A percentile compares a stretch with the other conserved stretches of the same genome.
These are phyloP conservation scores for Chlamydomonas sphaeroides DNA, from an alignment of 139 green algal genomes.

Conservation along the genomic window DNA sequence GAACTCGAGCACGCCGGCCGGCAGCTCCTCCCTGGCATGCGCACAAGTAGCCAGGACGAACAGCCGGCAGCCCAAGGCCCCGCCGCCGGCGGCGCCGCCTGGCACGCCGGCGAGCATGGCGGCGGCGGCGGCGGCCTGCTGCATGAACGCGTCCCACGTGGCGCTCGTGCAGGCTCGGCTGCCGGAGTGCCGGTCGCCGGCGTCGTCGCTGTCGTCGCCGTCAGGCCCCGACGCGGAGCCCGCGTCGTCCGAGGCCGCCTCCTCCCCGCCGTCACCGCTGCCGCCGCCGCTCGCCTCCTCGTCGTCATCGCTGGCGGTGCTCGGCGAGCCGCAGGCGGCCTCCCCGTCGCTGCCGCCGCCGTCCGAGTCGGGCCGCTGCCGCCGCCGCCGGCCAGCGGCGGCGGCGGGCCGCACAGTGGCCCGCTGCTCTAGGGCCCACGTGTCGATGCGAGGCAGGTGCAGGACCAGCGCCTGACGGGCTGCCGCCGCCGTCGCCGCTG, in stretches of 20 bases:
- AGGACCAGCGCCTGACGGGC: not conserved
- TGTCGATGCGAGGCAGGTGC: constrained; percentile 23
- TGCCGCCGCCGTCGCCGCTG: not conserved
- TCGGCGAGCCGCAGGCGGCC: too few species aligned
- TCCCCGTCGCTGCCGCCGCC: too few species aligned
- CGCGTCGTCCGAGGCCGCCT: not conserved
- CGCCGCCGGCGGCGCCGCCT: not conserved
- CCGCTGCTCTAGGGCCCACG: constrained; percentile 33
- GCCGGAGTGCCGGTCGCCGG: not conserved
- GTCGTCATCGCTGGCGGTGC: not conserved
- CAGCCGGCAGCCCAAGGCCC: not conserved
- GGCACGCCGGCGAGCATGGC: not conserved
- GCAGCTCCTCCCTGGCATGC: not conserved
- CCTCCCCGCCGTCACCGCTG: not conserved
- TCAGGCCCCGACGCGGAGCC: too few species aligned
- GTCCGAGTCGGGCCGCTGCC: not conserved
- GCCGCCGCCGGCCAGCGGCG: not conserved
- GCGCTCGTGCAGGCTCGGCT: constrained; percentile 12
- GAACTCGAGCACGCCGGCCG: not conserved
- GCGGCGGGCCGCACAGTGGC: not conserved
- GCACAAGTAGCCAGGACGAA: constrained; percentile 20
- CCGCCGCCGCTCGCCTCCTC: not conserved
- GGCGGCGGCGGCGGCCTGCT: not conserved
- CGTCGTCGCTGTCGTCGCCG: not conserved
- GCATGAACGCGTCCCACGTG: constrained; percentile 22